Evolutionary conservation across 805 yeast species (phyloP), one percentile per base, ranked within the genome.

Genomic region (Yarrowia keelungensis): DNA sequence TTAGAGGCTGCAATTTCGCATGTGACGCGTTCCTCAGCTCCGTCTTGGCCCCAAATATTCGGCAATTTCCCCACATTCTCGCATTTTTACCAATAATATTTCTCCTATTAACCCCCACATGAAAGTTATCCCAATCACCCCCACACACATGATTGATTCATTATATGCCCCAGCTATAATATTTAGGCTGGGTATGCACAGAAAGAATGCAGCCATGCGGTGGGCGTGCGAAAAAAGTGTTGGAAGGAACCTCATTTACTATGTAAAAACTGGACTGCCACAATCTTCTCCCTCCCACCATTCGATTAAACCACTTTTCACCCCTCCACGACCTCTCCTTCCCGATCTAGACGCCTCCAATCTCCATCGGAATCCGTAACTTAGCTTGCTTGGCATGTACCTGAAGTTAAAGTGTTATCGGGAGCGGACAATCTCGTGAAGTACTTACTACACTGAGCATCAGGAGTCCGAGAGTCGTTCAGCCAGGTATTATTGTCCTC

Each of bases 311-410:
- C 15, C 5, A 8, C 16, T 47, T 8, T 22, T 5, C 1, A 14
- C 11, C 0, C 5, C 16, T 47, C 36, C 14, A 47, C 11, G 16
- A 1, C 36, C 16, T 14, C 16, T 8, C 15, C 16, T 3, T 5
- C 36, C 36, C 10, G 3, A 2, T 22, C 1, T n/a, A 22, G 8
- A 38, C 39, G 39, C 32, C 15, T 12, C n/a, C 35, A 16, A 5
- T n/a, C 5, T 11, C 7, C 19, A 12, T 46, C 50, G 50, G 50
- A 22, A 9, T 46, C 35, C 15, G 15, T 38, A 39, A 39, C 59
- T 53, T 53, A 39, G 45, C 59, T 53, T 51, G 43, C 41, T 53
- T 36, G 45, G 59, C 43, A 51, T 51, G 56, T 51, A 19, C 56
- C 56, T 38, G 16, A 53, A 53, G 59, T n/a, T 53, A 19, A 53